phyloP scores from a whole-genome alignment of 345 rosid genomes.

The Crucihimalaya himalaica region DNA sequence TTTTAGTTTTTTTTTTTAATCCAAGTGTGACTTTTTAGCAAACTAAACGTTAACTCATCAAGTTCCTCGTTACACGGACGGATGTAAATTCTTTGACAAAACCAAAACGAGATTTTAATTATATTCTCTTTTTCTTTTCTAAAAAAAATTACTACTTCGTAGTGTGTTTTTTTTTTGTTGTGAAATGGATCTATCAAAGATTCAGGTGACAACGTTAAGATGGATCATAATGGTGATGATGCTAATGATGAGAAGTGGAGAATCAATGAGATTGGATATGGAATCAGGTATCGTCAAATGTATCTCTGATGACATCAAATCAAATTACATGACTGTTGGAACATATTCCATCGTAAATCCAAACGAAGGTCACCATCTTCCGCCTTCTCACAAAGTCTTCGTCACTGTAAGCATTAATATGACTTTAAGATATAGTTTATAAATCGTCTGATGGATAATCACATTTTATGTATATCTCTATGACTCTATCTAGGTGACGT shows the following conservation, averaged over 20 bases:
- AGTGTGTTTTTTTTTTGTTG: not conserved
- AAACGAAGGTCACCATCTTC: conserved; percentile 54
- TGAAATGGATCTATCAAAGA: conserved; percentile 18
- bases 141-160: not conserved
- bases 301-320: conserved; percentile 79
- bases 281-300: conserved; percentile 65
- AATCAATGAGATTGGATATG: conserved; percentile 66
- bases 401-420: conserved; percentile 50
- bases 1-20: conserved; percentile 11
- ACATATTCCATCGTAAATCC: conserved; percentile 62
- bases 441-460: not conserved
- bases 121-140: not conserved
- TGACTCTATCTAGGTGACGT: conserved; percentile 54
- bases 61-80: conserved; percentile 31
- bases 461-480: not conserved
- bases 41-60: conserved; percentile 19
- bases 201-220: conserved; percentile 31
- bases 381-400: conserved; percentile 57
- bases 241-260: conserved; percentile 34
- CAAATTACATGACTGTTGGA: conserved; percentile 63
- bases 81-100: not conserved
- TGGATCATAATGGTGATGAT: conserved; percentile 28
- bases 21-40: conserved; percentile 15
- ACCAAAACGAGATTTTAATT: not conserved
- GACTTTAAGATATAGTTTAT: not conserved